A percentile compares a stretch with the other conserved stretches of the same genome.
These are phyloP conservation scores for Pleurostoma richardsiae DNA, from an alignment of 2,329 filamentous ascomycete species.

Conservation along the genomic window DNA sequence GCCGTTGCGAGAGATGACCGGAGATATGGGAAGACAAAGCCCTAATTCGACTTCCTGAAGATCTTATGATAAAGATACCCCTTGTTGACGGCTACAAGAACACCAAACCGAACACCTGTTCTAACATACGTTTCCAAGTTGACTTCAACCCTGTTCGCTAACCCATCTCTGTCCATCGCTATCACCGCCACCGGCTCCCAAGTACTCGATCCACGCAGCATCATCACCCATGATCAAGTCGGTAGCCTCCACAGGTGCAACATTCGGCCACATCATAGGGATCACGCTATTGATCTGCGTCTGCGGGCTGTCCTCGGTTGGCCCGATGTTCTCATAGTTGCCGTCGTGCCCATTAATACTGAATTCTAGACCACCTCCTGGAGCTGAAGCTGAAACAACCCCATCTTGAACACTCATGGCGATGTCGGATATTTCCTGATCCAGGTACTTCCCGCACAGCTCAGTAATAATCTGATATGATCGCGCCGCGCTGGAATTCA, in stretches of 20 bases:
- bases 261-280: slow-evolving; percentile 41
- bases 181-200: slow-evolving; percentile 8
- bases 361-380: not conserved
- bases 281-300: slow-evolving; percentile 36
- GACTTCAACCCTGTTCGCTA: too few relatives aligned
- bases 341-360: not conserved
- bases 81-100: too few relatives aligned
- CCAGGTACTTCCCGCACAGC: slow-evolving; percentile 31
- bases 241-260: slow-evolving; percentile 26
- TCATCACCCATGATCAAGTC: slow-evolving; percentile 31
- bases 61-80: too few relatives aligned
- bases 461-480: slow-evolving; percentile 34
- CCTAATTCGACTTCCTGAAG: too few relatives aligned
- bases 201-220: slow-evolving; percentile 29
- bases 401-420: too few relatives aligned
- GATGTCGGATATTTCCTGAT: slow-evolving; percentile 6
- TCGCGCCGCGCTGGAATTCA: slow-evolving; percentile 34
- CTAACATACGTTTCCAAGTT: too few relatives aligned
- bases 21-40: too few relatives aligned
- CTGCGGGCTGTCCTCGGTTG: slow-evolving; percentile 31
- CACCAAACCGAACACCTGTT: too few relatives aligned
- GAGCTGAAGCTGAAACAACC: too few relatives aligned
- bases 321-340: slow-evolving; percentile 1
- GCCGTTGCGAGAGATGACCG: too few relatives aligned
- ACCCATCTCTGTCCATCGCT: not conserved